Evolutionary conservation across 805 yeast species (phyloP), one percentile per base, ranked within the genome.

Genomic region (Ogataea nonfermentans): DNA sequence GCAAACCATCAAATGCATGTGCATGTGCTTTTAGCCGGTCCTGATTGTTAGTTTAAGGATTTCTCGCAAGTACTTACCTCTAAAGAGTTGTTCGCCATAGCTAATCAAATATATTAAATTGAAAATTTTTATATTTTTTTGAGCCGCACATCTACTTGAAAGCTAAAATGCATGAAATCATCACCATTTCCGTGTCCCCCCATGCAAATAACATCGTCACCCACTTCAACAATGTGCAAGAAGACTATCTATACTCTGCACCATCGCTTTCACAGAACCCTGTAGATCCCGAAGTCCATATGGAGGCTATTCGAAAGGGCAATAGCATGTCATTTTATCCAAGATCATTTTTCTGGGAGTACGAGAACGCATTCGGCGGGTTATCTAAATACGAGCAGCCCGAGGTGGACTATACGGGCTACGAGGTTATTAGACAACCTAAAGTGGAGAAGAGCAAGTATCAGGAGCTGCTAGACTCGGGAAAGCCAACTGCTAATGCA

Each of bases 151-250:
- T 28, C 11, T 26, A 35, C 6, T n/a, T 25, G 9, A 15, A 17
- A 11, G n/a, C 33, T 13, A 26, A 12, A 14, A 85, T 85, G 95
- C 78, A 73, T 39, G 96, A 90, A 53, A 66, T 85, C 0, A 58
- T 91, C n/a, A 83, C 78, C 9, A 46, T 89, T 0, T 81, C 95
- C 3, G 65, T 78, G 4, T 85, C 95, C 0, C 90, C 84, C 9
- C 55, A 69, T 14, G 73, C 96, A 0, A 86, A 86, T 51, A 91
- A 85, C 57, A 59, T 86, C n/a, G 59, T 76, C 3, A 75, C 95
- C 0, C 96, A 87, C 52, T 81, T 86, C 56, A 86, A 80, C 67
- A 91, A 93, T 54, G 61, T 75, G 9, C 95, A 88, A 59, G 95
- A 87, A 41, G 61, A 76, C 8, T 79, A 77, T 53, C 70, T 83